Percentiles rank a stretch among this genome's conserved stretches.
Conservation (phyloP, 2,329 filamentous ascomycete genomes). For the Geoglossum cookeanum region DNA sequence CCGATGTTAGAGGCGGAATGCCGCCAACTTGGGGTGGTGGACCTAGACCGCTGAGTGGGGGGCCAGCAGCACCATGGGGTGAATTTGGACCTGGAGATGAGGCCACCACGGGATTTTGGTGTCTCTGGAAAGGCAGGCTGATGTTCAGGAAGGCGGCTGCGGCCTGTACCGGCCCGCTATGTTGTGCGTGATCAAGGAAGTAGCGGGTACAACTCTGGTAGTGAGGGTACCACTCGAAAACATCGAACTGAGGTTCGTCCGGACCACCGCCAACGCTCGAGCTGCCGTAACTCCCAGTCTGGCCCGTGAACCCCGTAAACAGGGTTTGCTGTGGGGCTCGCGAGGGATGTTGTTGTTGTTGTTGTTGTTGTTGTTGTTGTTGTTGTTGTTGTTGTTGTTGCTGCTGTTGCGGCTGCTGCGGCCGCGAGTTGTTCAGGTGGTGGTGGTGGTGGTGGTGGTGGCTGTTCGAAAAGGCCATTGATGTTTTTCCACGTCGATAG, state of each 20-base stretch:
- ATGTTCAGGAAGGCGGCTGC: conserved; percentile 87
- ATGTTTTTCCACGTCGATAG: not conserved
- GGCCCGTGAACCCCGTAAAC: not conserved
- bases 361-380: not conserved
- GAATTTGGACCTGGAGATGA: conserved; percentile 15
- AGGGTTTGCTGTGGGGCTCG: not conserved
- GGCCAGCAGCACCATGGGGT: conserved; percentile 18
- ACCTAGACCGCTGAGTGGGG: conserved; percentile 18
- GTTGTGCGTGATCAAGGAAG: conserved; percentile 81
- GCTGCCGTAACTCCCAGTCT: not conserved
- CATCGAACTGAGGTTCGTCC: conserved; percentile 33
- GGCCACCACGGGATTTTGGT: conserved; percentile 25
- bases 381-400: not conserved
- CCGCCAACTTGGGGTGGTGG: conserved; percentile 17
- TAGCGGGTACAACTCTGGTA: conserved; percentile 81
- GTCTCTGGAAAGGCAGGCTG: conserved; percentile 64
- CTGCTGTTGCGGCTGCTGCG: not conserved
- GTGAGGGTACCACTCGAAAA: conserved; percentile 82
- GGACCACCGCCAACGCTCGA: not conserved
- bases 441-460: not conserved
- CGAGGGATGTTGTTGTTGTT: not conserved
- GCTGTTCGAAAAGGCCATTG: not conserved
- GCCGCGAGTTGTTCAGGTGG: not conserved
- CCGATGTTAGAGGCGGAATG: conserved; percentile 2
- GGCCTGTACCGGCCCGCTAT: conserved; percentile 65